Base-by-base conservation (phyloP, 2,329 filamentous ascomycete genomes). In the Chlorencoelia australis region DNA sequence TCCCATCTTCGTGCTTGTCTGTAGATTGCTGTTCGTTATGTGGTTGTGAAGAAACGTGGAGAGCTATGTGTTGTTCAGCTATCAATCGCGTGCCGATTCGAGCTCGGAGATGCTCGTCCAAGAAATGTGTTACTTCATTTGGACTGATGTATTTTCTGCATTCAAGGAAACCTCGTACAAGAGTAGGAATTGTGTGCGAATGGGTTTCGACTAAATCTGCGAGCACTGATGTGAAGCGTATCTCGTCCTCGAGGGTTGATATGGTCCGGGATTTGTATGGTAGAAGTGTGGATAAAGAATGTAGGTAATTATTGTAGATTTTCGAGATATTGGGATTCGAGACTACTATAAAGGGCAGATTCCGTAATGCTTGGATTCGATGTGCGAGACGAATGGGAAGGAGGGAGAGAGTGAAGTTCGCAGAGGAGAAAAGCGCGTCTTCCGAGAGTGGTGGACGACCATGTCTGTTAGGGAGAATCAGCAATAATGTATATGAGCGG, bases 151-250 rank as follows among this genome's bases (percentile, higher is more conserved):
- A 98, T 50, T 86, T 85, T 37, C 86, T 73, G 42, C 86, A 94
- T 60, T 98, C 91, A 28, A 95, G 69, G 57, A 98, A 96, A 1
- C 91, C 91, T 42, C 84, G 75, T 4, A 91, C 91, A 2, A 98
- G 74, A 28, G 88, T 82, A 11, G 87, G 87, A 35, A 98, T 98
- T 1, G 91, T 98, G 56, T 96, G 89, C 40, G 80, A 75, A 58
- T 98, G 91, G 1, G 89, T 95, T 41, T 88, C 78, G 1, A 98
- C 91, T n/a, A 98, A 73, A 56, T 96, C 88, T 45, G 88, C 83
- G 54, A 98, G 82, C 32, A 91, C 85, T 43, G 91, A 82, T 10
- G 89, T 94, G 59, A 98, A 98, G 37, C 76, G 73, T 45, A 87
- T 81, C 61, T 96, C 91, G 48, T 94, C 88, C 41, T 93, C 81